Evolutionary conservation across 2,329 filamentous ascomycete genomes (phyloP), one percentile per base, ranked within the genome.

Genomic region (Myriosclerotinia curreyana): DNA sequence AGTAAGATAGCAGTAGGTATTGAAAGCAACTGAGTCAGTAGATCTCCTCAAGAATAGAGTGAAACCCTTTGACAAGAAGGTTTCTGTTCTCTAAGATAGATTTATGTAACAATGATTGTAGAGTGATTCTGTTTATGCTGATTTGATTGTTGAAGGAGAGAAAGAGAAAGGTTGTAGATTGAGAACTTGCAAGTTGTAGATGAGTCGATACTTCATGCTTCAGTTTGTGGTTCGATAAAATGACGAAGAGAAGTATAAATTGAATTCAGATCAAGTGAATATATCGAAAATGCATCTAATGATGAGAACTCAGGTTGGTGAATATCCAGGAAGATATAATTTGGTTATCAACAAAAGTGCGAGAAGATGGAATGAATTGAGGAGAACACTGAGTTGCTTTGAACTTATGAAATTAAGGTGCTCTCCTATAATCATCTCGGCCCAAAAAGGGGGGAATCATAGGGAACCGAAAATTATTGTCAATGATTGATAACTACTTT

Each of bases 261-360:
- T 38, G n/a, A 20, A 14, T 1, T 31, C n/a, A 9, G 8, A 25
- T 15, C 14, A 8, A 58, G 55, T 48, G 42, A 58, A 58, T 58
- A 36, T 17, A 1, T 22, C 5, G 8, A 7, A 11, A 22, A 2
- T 36, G 42, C 44, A 7, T 12, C 4, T 12, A 36, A 36, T 48
- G 2, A 12, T 25, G 0, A 12, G 28, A 31, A 5, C 28, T 31
- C 28, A 31, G 1, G 36, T 25, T 9, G 20, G 7, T 36, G 42
- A 22, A 12, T 3, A 2, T 31, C 0, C 0, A 17, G 5, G n/a
- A 9, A 42, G 6, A 15, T 3, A 17, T 31, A 11, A 5, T n/a
- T n/a, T 46, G 12, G 6, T 36, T 46, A 5, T 22, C 12, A 3
- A 14, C 17, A 8, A 14, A 8, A 2, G n/a, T 5, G 5, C 1